Base-by-base conservation (phyloP, 2,329 filamentous ascomycete species). In the Colletotrichum camelliae region DNA sequence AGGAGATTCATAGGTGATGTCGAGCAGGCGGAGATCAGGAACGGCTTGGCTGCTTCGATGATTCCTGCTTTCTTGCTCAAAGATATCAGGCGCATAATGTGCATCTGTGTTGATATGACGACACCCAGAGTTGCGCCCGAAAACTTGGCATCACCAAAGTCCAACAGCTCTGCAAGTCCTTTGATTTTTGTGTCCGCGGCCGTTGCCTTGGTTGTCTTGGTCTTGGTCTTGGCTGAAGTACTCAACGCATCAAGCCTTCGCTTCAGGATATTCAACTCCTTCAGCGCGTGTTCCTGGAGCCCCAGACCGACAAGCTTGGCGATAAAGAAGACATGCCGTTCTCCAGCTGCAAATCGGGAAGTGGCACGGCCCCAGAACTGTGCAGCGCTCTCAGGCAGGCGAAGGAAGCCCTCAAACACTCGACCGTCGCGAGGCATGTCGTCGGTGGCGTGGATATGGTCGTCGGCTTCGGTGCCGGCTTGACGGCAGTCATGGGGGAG, bases 321-420 rank as follows among this genome's bases (percentile, higher is more conserved):
- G 52, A 93, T 84, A 69, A 96, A 0, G 93, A 91, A 18, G 93
- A 90, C 88, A 95, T 94, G 70, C 94, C 94, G 75, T 88, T 92
- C 81, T 96, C 94, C 5, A 96, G 83, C 80, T 96, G 94, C 52
- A 94, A 85, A 60, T 90, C 88, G 2, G 91, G 89, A n/a, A 93
- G 85, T 12, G 89, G 84, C 12, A 91, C 84, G 10, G 89, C 87
- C 7, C 89, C 85, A 1, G 89, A 85, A 31, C 89, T 86, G 67
- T 94, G 90, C 29, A 92, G 80, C 33, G 88, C 87, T 66, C 93
- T 88, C 52, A 96, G 85, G 66, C 91, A 92, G 8, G 89, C 85
- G 80, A 96, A 95, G 2, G 93, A 93, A 33, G 91, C 83, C 12
- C 93, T 89, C 8, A 93, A 90, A 80, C 94, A 96, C 84, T 96